phyloP scores from a whole-genome alignment of 2,329 filamentous ascomycete genomes.

The Zasmidium angulare region DNA sequence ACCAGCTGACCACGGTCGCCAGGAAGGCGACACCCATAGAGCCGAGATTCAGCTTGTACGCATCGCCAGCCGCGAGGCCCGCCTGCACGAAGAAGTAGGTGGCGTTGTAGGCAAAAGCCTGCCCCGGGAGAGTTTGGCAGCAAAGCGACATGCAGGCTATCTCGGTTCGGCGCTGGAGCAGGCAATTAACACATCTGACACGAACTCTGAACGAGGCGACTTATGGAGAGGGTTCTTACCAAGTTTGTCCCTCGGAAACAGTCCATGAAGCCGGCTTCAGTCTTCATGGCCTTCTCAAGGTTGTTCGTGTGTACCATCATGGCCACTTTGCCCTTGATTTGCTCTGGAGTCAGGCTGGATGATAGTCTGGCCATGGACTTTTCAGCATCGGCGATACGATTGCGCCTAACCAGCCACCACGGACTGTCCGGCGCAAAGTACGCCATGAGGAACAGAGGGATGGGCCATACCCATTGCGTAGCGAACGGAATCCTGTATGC shows the following conservation, averaged over 20 bases:
- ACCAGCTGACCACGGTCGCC: slow-evolving; percentile 35
- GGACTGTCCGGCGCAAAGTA: slow-evolving; percentile 36
- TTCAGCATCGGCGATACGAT: slow-evolving; percentile 34
- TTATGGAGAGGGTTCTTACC: too few relatives aligned
- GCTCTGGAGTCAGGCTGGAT: slow-evolving; percentile 27
- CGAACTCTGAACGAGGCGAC: too few relatives aligned
- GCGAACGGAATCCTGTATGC: slow-evolving; percentile 45
- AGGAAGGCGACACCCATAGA: slow-evolving; percentile 35
- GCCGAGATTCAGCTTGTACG: slow-evolving; percentile 28
- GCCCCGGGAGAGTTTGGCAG: slow-evolving; percentile 43
- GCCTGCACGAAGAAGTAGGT: slow-evolving; percentile 47
- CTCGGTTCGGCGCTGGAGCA: too few relatives aligned
- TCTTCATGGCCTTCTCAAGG: slow-evolving; percentile 52
- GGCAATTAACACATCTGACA: too few relatives aligned
- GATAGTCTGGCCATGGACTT: slow-evolving; percentile 31
- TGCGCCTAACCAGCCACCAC: slow-evolving; percentile 41
- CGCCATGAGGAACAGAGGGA: slow-evolving; percentile 26
- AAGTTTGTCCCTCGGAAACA: too few relatives aligned
- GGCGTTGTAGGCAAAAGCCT: slow-evolving; percentile 42
- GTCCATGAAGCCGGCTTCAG: slow-evolving; percentile 48
- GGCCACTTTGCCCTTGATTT: slow-evolving; percentile 31
- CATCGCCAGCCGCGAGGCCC: slow-evolving; percentile 21
- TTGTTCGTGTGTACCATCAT: slow-evolving; percentile 46
- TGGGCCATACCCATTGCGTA: slow-evolving; percentile 42
- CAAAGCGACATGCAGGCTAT: slow-evolving; percentile 44